A percentile compares a stretch with the other conserved stretches of the same genome.
Evolutionary conservation across 192 early-diverging fungal genomes (phyloP).

Genomic region (Polychytrium aggregatum): DNA sequence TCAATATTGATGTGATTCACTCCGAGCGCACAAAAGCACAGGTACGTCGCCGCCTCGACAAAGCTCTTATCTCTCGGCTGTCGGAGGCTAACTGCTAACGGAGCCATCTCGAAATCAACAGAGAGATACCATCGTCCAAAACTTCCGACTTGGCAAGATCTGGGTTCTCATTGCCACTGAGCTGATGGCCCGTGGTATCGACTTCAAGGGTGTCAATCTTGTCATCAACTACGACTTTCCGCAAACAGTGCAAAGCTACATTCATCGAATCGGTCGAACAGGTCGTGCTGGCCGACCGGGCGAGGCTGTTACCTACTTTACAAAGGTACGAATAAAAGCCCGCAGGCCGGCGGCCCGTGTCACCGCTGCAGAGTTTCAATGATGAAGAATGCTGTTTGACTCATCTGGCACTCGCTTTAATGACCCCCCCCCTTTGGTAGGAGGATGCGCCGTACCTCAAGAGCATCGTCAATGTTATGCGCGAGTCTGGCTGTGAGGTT

Average conservation of each 20-base stretch:
- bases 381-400: too few species aligned
- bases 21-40: slow-evolving; percentile 88
- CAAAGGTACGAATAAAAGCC: too few species aligned
- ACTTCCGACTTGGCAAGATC: slow-evolving; percentile 79
- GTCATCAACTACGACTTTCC: slow-evolving; percentile 99
- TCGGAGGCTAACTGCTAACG: too few species aligned
- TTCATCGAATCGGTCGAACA: slow-evolving; percentile 96
- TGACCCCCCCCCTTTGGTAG: too few species aligned
- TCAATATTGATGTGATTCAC: slow-evolving; percentile 98
- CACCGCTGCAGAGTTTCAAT: too few species aligned
- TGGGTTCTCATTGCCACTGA: slow-evolving; percentile 97
- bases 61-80: too few species aligned
- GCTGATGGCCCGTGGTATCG: slow-evolving; percentile 95
- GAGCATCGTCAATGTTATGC: slow-evolving; percentile 95
- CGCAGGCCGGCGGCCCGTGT: too few species aligned
- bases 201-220: slow-evolving; percentile 93
- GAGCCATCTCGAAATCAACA: too few species aligned
- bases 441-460: slow-evolving; percentile 82
- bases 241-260: slow-evolving; percentile 80
- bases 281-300: slow-evolving; percentile 90
- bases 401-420: not conserved
- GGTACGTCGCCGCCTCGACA: too few species aligned
- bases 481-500: slow-evolving; percentile 85
- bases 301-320: slow-evolving; percentile 90
- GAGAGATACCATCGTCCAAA: slow-evolving; percentile 79